phyloP scores from a whole-genome alignment of 441 rosid genomes.

The Syzygium syzygioides region DNA sequence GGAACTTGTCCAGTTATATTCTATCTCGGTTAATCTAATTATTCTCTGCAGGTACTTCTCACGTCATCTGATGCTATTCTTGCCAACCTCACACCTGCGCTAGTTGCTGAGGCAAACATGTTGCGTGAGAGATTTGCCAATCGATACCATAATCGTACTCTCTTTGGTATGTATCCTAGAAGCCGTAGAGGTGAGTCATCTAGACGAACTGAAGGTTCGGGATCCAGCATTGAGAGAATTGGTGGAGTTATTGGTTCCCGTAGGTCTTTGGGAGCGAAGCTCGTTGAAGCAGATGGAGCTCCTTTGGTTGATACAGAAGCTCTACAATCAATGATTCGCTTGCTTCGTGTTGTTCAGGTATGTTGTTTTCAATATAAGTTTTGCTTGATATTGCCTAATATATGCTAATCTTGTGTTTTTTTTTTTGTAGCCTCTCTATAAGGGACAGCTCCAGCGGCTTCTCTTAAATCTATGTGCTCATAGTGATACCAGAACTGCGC shows the following conservation, averaged over 20 bases:
- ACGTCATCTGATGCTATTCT: conserved; percentile 98
- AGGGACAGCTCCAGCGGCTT: conserved; percentile 94
- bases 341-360: conserved; percentile 97
- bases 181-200: conserved; percentile 96
- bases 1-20: not conserved
- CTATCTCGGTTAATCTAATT: not conserved
- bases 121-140: conserved; percentile 96
- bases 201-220: conserved; percentile 75
- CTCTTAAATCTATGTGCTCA: conserved; percentile 91
- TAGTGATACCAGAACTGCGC: conserved; percentile 69
- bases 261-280: conserved; percentile 56
- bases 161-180: conserved; percentile 95
- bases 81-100: conserved; percentile 98
- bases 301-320: conserved; percentile 85
- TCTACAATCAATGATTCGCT: conserved; percentile 80
- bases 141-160: conserved; percentile 77
- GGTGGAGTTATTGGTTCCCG: conserved; percentile 57
- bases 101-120: conserved; percentile 99
- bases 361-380: not conserved
- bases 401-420: not conserved
- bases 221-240: conserved; percentile 60
- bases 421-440: conserved; percentile 76
- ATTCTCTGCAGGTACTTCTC: conserved; percentile 66
- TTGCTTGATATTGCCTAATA: not conserved
- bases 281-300: conserved; percentile 88